Base-by-base conservation (phyloP, 2,329 filamentous ascomycete species). In the Monosporascus ibericus region DNA sequence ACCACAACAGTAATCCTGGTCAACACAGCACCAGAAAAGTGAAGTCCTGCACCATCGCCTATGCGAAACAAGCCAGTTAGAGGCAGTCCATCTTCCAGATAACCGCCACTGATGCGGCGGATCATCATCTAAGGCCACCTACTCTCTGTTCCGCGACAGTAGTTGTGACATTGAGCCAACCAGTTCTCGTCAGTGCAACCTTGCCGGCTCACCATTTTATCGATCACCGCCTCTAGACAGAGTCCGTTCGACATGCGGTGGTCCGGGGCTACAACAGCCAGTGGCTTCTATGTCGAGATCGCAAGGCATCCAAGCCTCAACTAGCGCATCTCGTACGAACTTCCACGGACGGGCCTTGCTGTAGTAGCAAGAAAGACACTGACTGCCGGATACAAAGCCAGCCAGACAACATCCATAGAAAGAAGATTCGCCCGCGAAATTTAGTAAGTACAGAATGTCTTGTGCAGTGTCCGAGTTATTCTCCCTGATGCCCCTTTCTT, bases 161-260 rank as follows among this genome's bases (percentile, higher is more conserved):
- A 58, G 24, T 59, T 56, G 2, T 54, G 55, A 52, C 65, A 67
- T n/a, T 60, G 55, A 6, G 48, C 53, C 22, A 53, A 57, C 63
- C 63, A 67, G 44, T 52, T 47, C 25, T 51, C 56, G 48, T 62
- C 59, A 11, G 63, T 65, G 52, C 65, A 67, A 24, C 63, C 63
- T 50, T 67, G 65, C 24, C 62, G 61, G 15, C 59, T 63, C 52
- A 64, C 60, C 52, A 62, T 58, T 48, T 63, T 60, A n/a, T n/a
- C 60, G 15, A 54, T 57, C 3, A 38, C 56, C 11, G 63, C 56
- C 42, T 64, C 60, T 17, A 67, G 53, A 36, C 63, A 67, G 34
- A 66, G 59, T n/a, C 63, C 63, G 49, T 67, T 67, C 37, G 59
- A 59, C 24, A 66, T 57, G 46, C 63, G 65, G 36, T 55, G 54